Evolutionary conservation across 306 rosid species (phyloP), one percentile per base, ranked within the genome.

Genomic region (Quercus bicolor): DNA sequence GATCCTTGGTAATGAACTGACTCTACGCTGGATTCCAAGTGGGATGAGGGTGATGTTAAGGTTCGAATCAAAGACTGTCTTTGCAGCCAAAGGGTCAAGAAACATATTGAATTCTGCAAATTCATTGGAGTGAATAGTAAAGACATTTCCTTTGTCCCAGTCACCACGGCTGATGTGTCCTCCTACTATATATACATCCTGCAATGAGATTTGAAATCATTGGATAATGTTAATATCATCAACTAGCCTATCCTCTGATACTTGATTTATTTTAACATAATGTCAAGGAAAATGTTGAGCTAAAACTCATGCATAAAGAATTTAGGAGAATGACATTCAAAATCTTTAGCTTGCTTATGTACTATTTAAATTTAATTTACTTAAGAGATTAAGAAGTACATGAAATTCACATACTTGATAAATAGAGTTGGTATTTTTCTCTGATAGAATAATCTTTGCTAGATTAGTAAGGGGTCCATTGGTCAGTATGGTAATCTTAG

Each of bases 391-490:
- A 79, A 20, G n/a, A n/a, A 37, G 29, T 48, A 48, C 0, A 11
- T 48, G 5, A 48, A 55, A 33, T 72, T 15, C 54, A 84, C 84
- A 77, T 8, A 91, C 99, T 88, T 88, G 84, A 83, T 93, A 89
- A 76, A 55, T 68, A 19, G 89, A 90, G 87, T 80, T 76, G 16
- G 88, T 79, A 23, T 86, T 86, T 68, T 82, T 83, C 29, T 78
- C 3, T 23, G 89, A 87, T 24, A 86, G 68, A 72, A 88, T 72
- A 43, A 86, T 81, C 81, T 89, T 91, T 56, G 98, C 97, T 75
- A 95, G 86, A 88, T 85, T 93, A 66, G 99, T 95, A 79, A 95
- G 85, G 51, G 99, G 99, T 60, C 99, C 99, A 87, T 91, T 95
- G 68, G 97, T 91, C 54, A 95, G 84, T 26, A 95, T 85, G 61